Evolutionary conservation across 768 basidiomycete species (phyloP).

Genomic region (Rhizopogon salebrosus): DNA sequence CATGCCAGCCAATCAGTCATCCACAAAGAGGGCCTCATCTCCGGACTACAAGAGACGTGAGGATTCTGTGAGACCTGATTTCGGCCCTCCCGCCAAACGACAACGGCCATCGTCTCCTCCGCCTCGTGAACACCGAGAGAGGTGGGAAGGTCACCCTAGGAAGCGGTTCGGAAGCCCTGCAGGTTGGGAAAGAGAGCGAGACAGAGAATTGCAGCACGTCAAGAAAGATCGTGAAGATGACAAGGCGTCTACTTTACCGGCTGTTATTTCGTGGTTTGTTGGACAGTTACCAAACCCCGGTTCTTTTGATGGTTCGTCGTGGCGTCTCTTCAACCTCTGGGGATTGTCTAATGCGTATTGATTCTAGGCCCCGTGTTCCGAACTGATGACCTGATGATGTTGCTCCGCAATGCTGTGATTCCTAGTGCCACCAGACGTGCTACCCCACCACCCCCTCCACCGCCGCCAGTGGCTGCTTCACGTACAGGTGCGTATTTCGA

Average conservation of each 20-base stretch:
- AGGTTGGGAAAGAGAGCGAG: conserved; percentile 41
- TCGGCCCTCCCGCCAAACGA: conserved; percentile 38
- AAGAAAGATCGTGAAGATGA: conserved; percentile 42
- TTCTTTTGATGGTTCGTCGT: conserved; percentile 54
- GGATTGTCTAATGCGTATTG: neutral
- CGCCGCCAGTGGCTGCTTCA: conserved; percentile 32
- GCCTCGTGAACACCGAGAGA: conserved; percentile 40
- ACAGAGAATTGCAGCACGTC: conserved; percentile 34
- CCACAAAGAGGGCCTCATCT: conserved; percentile 26
- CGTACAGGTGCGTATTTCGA: conserved; percentile 25
- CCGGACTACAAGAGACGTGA: conserved; percentile 38
- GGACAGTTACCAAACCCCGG: conserved; percentile 66
- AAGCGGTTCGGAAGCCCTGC: conserved; percentile 37
- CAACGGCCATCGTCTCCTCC: conserved; percentile 43
- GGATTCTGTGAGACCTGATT: conserved; percentile 33
- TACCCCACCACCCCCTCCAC: conserved; percentile 55
- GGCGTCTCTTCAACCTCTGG: neutral
- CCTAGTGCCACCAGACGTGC: conserved; percentile 50
- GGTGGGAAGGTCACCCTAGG: conserved; percentile 31
- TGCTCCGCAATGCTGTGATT: conserved; percentile 78
- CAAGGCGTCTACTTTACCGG: conserved; percentile 43
- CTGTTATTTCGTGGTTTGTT: conserved; percentile 79
- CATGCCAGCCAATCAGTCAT: conserved; percentile 16
- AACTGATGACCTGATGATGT: conserved; percentile 83
- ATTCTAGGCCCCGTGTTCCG: conserved; percentile 79